Conservation (phyloP, 1,284 basidiomycete species). For the Leccinum fuscescens region DNA sequence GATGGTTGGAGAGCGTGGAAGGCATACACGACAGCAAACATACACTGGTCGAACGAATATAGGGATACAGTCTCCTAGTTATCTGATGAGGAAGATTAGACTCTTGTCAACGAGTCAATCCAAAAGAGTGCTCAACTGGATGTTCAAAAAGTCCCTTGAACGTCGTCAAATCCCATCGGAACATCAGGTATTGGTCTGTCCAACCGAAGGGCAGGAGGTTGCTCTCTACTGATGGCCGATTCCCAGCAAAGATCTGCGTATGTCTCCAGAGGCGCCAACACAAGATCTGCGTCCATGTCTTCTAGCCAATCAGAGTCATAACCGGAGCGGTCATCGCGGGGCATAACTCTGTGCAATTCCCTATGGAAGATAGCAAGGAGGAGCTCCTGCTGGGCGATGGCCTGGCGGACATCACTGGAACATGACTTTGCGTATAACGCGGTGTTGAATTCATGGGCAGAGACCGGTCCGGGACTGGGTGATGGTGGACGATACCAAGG, state of each 20-base stretch:
- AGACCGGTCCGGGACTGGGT: slow-evolving; percentile 18
- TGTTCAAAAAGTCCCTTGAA: slow-evolving; percentile 13
- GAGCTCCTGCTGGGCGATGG: slow-evolving; percentile 32
- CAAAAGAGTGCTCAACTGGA: slow-evolving; percentile 5
- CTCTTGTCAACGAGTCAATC: neutral
- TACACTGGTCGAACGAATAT: slow-evolving; percentile 20
- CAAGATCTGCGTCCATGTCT: slow-evolving; percentile 27
- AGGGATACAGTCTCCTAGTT: neutral
- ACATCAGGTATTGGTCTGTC: slow-evolving; percentile 26
- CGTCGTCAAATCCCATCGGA: slow-evolving; percentile 30
- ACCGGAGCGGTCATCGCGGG: slow-evolving; percentile 7
- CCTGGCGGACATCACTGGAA: slow-evolving; percentile 32
- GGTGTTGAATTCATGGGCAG: slow-evolving; percentile 19
- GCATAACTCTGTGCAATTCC: slow-evolving; percentile 26
- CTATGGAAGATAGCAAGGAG: slow-evolving; percentile 32
- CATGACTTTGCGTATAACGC: slow-evolving; percentile 26
- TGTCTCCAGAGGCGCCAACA: slow-evolving; percentile 27
- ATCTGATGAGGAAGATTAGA: slow-evolving; percentile 1
- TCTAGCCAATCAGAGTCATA: slow-evolving; percentile 31
- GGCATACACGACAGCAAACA: slow-evolving; percentile 1
- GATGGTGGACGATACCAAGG: slow-evolving; percentile 32
- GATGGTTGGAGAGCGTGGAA: neutral
- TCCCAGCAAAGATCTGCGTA: slow-evolving; percentile 32
- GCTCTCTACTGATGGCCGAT: slow-evolving; percentile 23
- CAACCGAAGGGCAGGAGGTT: neutral